Evolutionary conservation across 2,329 filamentous ascomycete species (phyloP).

Genomic region (Emergomyces africanus): DNA sequence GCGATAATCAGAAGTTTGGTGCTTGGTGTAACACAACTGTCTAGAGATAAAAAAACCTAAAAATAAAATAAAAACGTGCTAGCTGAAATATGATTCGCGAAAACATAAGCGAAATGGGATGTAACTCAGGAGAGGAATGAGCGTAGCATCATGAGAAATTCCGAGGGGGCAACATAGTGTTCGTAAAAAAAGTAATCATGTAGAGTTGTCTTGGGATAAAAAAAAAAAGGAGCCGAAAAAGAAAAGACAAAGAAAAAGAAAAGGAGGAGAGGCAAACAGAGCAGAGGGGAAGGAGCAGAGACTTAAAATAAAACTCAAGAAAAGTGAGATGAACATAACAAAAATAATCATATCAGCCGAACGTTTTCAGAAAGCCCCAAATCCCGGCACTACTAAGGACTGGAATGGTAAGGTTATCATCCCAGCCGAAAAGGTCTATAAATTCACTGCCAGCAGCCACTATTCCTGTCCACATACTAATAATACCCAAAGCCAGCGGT

Average conservation of each 20-base stretch:
- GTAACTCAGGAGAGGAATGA: background rate
- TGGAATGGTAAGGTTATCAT: constrained; percentile 96
- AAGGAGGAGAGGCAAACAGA: background rate
- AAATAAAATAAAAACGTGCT: background rate
- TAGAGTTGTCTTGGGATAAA: background rate
- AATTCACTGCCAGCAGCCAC: constrained; percentile 82
- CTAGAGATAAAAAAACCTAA: background rate
- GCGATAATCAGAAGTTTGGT: background rate
- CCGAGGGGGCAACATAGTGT: background rate
- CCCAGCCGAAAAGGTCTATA: constrained; percentile 83
- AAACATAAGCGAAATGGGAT: background rate
- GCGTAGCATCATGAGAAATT: background rate
- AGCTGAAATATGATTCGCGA: background rate
- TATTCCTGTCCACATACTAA: constrained; percentile 81
- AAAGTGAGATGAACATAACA: background rate
- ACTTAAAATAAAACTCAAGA: background rate
- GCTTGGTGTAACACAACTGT: background rate
- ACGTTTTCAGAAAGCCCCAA: constrained; percentile 82
- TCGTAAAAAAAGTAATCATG: background rate
- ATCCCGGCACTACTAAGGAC: constrained; percentile 78
- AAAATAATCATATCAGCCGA: constrained; percentile 36
- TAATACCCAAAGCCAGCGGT: constrained; percentile 57
- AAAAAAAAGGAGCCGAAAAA: too few relatives aligned
- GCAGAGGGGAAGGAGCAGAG: too few relatives aligned
- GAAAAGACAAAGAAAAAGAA: background rate